These are phyloP conservation scores for Singerocomus inundabilis DNA, from an alignment of 1,284 basidiomycete genomes.

Conservation along the genomic window DNA sequence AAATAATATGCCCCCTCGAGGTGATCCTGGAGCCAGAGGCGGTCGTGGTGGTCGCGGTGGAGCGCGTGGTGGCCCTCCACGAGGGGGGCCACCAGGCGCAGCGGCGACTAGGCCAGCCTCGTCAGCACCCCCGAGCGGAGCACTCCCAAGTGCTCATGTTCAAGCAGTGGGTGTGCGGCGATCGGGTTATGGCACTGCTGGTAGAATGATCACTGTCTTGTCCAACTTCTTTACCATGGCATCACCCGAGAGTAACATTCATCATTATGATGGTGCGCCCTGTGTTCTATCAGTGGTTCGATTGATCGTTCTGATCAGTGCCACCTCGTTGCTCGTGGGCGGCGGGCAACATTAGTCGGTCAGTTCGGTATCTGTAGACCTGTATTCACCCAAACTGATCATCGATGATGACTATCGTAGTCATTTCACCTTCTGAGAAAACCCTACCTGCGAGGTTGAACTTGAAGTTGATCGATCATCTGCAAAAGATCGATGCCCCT, in stretches of 20 bases:
- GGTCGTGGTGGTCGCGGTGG: slow-evolving; percentile 25
- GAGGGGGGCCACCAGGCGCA: slow-evolving; percentile 33
- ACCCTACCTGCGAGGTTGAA: slow-evolving; percentile 62
- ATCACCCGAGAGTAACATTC: slow-evolving; percentile 59
- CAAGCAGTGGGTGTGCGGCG: slow-evolving; percentile 62
- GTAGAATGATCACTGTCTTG: slow-evolving; percentile 48
- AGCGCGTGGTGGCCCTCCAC: slow-evolving; percentile 28
- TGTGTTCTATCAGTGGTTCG: slow-evolving; percentile 17
- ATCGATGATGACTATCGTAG: slow-evolving; percentile 32
- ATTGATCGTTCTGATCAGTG: slow-evolving; percentile 20
- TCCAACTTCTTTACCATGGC: slow-evolving; percentile 65
- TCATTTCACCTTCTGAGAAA: slow-evolving; percentile 66
- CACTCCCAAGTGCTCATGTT: slow-evolving; percentile 44
- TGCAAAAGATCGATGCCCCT: slow-evolving; percentile 57
- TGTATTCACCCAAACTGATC: slow-evolving; percentile 10
- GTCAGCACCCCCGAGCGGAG: slow-evolving; percentile 33
- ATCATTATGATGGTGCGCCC: slow-evolving; percentile 71
- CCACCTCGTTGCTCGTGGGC: background rate
- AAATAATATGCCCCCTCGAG: slow-evolving; percentile 29
- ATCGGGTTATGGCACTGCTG: slow-evolving; percentile 57
- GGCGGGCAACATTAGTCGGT: slow-evolving; percentile 48
- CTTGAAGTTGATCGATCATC: slow-evolving; percentile 58
- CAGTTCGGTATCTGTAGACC: slow-evolving; percentile 29
- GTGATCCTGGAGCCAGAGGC: slow-evolving; percentile 22
- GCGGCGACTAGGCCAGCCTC: slow-evolving; percentile 31